phyloP scores from a whole-genome alignment of 73 alveolate species.

The Paramecium pentaurelia region DNA sequence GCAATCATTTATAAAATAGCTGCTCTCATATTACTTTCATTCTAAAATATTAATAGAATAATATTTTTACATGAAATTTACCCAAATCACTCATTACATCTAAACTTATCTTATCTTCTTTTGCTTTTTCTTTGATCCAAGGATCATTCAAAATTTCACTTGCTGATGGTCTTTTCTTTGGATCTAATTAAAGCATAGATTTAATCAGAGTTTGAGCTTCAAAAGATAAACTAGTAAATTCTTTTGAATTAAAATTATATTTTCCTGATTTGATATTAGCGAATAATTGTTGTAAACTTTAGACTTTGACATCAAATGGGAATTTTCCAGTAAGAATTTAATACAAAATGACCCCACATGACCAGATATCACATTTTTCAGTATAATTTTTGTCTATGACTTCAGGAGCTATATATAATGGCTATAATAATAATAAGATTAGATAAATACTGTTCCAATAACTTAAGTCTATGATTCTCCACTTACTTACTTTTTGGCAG shows the following conservation, averaged over 20 bases:
- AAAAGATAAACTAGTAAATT: neutral
- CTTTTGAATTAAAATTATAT: neutral
- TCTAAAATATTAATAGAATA: neutral
- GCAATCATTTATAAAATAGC: conserved; percentile 27
- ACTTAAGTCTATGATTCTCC: conserved; percentile 34
- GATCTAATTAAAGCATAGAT: conserved; percentile 27
- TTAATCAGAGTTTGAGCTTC: conserved; percentile 41
- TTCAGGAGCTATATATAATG: conserved; percentile 61
- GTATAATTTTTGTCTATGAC: conserved; percentile 49
- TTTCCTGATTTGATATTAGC: conserved; percentile 19
- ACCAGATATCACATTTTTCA: conserved; percentile 59
- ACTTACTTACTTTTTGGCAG: conserved; percentile 32
- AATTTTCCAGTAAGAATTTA: conserved; percentile 48
- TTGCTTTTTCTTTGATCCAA: conserved; percentile 53
- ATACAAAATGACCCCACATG: conserved; percentile 53
- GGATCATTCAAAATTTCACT: conserved; percentile 30
- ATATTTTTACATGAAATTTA: neutral
- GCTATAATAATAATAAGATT: neutral
- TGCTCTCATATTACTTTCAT: conserved; percentile 47
- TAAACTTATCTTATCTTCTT: conserved; percentile 34
- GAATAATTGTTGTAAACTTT: conserved; percentile 1
- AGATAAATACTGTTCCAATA: conserved; percentile 52
- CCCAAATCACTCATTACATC: neutral
- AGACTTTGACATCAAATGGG: conserved; percentile 50
- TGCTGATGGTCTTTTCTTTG: conserved; percentile 49